Evolutionary conservation across 176 grass and related monocot genomes (phyloP), one percentile per base, ranked within the genome.

Genomic region (Paspalum vaginatum): DNA sequence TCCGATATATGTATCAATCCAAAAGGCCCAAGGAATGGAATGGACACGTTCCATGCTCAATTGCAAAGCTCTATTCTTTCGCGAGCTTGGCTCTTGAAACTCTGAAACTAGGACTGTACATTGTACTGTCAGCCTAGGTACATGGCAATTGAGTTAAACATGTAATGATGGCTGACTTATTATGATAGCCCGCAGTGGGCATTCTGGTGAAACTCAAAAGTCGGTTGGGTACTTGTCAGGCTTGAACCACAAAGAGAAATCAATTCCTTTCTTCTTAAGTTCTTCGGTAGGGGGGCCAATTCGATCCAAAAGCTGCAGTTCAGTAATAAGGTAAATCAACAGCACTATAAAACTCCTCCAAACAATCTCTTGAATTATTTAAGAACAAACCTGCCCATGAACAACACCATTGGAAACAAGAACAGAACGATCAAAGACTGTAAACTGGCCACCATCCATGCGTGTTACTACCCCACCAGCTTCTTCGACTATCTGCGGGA

Each of bases 171-270:
- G 49, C 20, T 68, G 12, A 53, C 68, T 54, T 68, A 68, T 32
- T 43, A 4, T 55, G 48, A 44, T 43, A 11, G 48, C 26, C 17
- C 65, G 43, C 1, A 8, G 61, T 4, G 4, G 26, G 26, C 52
- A 76, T 54, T 14, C 47, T 58, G 27, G 53, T 22, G 38, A 16
- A 64, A 81, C 42, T 95, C 88, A 98, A 53, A 89, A 95, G 73
- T 98, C 92, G 0, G 90, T 95, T 41, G 65, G 70, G 47, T 95
- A 98, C 1, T 91, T 84, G 50, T 95, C 90, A 0, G 92, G 96
- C 79, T 95, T 98, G 68, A 98, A 95, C 90, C 96, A 98, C 81
- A 91, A 71, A 15, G 96, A 91, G 81, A 98, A 98, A 82, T 95
- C 86, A 4, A 98, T 93, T 75, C 90, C 96, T 91, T 95, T 95